These are phyloP conservation scores for Spiromastix sp. DNA, from an alignment of 2,329 filamentous ascomycete species.

Conservation along the genomic window DNA sequence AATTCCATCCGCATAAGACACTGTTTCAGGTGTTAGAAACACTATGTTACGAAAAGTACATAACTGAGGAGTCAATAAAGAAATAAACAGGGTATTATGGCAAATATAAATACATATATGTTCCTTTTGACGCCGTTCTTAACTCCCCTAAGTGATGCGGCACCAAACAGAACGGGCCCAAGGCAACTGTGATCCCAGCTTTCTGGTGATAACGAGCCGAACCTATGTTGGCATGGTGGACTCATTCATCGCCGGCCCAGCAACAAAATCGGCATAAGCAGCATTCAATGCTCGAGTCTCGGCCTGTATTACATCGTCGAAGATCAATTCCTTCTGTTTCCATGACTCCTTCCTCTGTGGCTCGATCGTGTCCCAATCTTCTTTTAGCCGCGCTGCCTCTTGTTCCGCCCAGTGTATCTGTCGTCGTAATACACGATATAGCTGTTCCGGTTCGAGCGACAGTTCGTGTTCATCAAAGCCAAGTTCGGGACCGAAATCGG, in stretches of 20 bases:
- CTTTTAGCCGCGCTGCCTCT: constrained; percentile 28
- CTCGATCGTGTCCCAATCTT: constrained; percentile 29
- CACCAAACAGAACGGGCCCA: too few species aligned
- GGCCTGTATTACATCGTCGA: constrained; percentile 34
- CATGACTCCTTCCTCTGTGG: constrained; percentile 29
- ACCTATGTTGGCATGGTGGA: too few species aligned
- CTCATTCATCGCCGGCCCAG: constrained; percentile 1
- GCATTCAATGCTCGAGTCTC: constrained; percentile 28
- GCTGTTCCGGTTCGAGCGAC: constrained; percentile 29
- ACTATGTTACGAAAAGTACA: too few species aligned
- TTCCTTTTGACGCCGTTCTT: too few species aligned
- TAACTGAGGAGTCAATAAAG: too few species aligned
- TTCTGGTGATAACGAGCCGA: too few species aligned
- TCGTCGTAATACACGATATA: constrained; percentile 36
- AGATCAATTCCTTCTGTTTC: constrained; percentile 33
- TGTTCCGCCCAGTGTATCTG: constrained; percentile 40
- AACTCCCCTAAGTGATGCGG: too few species aligned
- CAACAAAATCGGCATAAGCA: constrained; percentile 7
- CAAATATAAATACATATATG: too few species aligned
- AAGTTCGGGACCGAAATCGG: constrained; percentile 30
- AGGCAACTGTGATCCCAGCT: too few species aligned
- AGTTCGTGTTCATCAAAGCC: constrained; percentile 36
- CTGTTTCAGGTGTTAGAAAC: too few species aligned
- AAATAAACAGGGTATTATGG: too few species aligned
- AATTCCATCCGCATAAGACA: too few species aligned